These are phyloP conservation scores for Annulohypoxylon truncatum DNA, from an alignment of 2,329 filamentous ascomycete species.

Conservation along the genomic window DNA sequence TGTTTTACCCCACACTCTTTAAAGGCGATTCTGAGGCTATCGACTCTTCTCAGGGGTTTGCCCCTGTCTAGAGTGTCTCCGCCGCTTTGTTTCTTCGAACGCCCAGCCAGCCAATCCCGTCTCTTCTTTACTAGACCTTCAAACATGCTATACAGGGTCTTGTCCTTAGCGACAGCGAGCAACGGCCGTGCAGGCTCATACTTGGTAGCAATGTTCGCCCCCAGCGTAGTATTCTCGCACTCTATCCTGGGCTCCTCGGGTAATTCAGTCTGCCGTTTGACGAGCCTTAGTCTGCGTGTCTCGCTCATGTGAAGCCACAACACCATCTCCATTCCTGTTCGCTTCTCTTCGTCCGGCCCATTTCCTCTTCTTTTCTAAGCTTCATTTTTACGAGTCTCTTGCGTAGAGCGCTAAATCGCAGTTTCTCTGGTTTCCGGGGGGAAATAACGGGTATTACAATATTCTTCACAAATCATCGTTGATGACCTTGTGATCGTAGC, in stretches of 20 bases:
- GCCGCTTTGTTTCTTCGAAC: conserved; percentile 32
- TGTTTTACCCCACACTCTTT: conserved; percentile 40
- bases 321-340: conserved; percentile 24
- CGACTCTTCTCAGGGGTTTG: conserved; percentile 23
- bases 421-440: conserved; percentile 28
- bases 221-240: conserved; percentile 12
- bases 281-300: conserved; percentile 9
- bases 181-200: conserved; percentile 26
- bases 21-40: conserved; percentile 41
- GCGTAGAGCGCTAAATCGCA: conserved; percentile 39
- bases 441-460: conserved; percentile 38
- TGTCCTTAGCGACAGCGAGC: conserved; percentile 25
- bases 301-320: conserved; percentile 9
- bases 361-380: conserved; percentile 28
- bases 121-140: conserved; percentile 27
- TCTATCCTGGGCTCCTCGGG: conserved; percentile 29
- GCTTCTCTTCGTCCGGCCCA: conserved; percentile 27
- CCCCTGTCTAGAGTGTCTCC: conserved; percentile 14
- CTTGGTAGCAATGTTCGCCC: conserved; percentile 43
- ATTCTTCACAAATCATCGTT: conserved; percentile 46
- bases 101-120: conserved; percentile 40
- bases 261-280: conserved; percentile 12
- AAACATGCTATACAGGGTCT: conserved; percentile 38
- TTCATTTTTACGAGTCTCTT: conserved; percentile 20
- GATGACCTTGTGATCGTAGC: conserved; percentile 55